Percentiles rank a stretch among this genome's conserved stretches.
These are phyloP conservation scores for Moricandia moricandioides DNA, from an alignment of 345 rosid genomes.

Conservation along the genomic window DNA sequence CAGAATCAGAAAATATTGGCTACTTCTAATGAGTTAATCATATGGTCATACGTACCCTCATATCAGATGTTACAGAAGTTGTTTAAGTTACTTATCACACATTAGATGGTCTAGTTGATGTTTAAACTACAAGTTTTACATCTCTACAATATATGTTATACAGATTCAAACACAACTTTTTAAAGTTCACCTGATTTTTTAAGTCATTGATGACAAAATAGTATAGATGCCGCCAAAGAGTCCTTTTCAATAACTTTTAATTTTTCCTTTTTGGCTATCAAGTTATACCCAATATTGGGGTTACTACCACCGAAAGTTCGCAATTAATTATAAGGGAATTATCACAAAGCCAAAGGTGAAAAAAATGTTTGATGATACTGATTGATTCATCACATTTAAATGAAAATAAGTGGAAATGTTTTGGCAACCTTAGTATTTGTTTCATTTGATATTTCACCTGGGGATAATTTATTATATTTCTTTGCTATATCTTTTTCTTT, in stretches of 20 bases:
- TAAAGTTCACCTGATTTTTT: not conserved
- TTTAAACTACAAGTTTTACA: not conserved
- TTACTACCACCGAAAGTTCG: conserved; percentile 22
- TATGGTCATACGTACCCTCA: not conserved
- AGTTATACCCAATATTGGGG: conserved; percentile 20
- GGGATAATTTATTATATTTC: not conserved
- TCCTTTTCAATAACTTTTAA: conserved; percentile 11
- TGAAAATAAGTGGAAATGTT: no score
- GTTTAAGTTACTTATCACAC: not conserved
- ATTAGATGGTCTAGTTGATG: not conserved
- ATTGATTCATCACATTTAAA: conserved; percentile 7
- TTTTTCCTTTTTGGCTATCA: conserved; percentile 16
- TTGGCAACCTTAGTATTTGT: conserved; percentile 4
- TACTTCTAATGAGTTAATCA: not conserved
- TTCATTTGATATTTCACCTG: conserved; percentile 24
- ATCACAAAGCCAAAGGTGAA: conserved; percentile 18
- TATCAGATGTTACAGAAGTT: not conserved
- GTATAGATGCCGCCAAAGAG: conserved; percentile 7
- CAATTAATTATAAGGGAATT: conserved; percentile 6
- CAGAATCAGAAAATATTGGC: not conserved
- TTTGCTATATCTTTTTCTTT: not conserved
- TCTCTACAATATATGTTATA: not conserved
- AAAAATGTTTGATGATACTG: conserved; percentile 7
- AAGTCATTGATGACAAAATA: not conserved
- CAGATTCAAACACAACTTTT: not conserved